Evolutionary conservation across 2,329 filamentous ascomycete genomes (phyloP).

Genomic region (Ambrosiella beaveri): DNA sequence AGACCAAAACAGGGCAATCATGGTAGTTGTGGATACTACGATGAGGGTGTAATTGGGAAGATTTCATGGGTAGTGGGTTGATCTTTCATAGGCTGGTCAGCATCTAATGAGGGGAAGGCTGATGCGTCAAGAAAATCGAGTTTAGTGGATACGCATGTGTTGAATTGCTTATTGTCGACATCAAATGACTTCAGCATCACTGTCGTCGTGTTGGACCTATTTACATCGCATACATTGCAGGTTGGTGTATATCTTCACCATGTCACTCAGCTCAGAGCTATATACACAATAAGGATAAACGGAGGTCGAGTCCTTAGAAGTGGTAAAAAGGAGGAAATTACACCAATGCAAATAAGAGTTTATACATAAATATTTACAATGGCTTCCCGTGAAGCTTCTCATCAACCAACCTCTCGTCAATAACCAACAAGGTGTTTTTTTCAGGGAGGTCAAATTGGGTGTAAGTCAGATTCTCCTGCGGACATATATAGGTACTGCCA

Average conservation of each 20-base stretch:
- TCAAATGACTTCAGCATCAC: too few species aligned
- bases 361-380: neutral
- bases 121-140: too few species aligned
- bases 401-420: neutral
- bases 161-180: too few species aligned
- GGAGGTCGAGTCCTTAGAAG: neutral
- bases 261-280: too few species aligned
- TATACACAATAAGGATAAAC: too few species aligned
- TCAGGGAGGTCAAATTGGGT: neutral
- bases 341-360: neutral
- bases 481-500: too few species aligned
- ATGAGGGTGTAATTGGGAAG: neutral
- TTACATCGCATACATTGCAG: too few species aligned
- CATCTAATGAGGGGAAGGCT: too few species aligned
- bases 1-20: neutral
- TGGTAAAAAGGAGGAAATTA: conserved; percentile 8
- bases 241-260: too few species aligned
- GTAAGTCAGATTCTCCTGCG: neutral
- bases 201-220: too few species aligned
- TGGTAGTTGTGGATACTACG: neutral
- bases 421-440: neutral
- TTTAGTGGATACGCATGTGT: too few species aligned
- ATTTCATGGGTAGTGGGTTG: neutral
- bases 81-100: too few species aligned
- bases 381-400: neutral